phyloP scores from a whole-genome alignment of 352 stramenopile genomes.

The Phytophthora europaea region DNA sequence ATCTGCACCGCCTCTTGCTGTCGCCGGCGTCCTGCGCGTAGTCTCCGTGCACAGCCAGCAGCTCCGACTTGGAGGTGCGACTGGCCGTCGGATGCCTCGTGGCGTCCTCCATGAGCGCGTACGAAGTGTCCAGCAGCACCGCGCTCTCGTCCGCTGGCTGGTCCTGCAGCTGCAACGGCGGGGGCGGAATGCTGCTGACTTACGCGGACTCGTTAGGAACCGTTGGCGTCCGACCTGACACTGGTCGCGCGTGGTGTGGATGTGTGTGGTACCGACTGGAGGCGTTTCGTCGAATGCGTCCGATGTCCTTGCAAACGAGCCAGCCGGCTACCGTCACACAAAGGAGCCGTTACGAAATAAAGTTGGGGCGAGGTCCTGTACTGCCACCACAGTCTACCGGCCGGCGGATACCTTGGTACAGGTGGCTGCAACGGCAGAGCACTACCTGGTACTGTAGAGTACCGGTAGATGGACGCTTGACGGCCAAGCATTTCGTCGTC shows the following conservation, averaged over 20 bases:
- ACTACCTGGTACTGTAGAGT: background rate
- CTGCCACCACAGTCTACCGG: constrained; percentile 1
- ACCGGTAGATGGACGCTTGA: background rate
- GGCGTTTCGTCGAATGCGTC: constrained; percentile 13
- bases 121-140: constrained; percentile 28
- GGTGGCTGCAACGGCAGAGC: background rate
- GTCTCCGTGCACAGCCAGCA: constrained; percentile 20
- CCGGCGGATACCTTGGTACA: constrained; percentile 1
- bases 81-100: constrained; percentile 6
- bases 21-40: constrained; percentile 20
- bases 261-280: background rate
- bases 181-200: constrained; percentile 37
- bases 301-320: background rate
- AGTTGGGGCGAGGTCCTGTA: constrained; percentile 7
- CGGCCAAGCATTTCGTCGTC: background rate
- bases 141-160: constrained; percentile 25
- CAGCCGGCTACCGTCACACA: constrained; percentile 17
- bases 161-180: constrained; percentile 20
- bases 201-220: constrained; percentile 1
- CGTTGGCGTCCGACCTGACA: background rate
- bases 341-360: constrained; percentile 25
- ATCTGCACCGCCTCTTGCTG: constrained; percentile 16
- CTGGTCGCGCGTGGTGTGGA: constrained; percentile 2
- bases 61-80: constrained; percentile 41
- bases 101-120: constrained; percentile 47